These are phyloP conservation scores for Vanderwaltozyma polyspora DNA, from an alignment of 805 yeast species.

Conservation along the genomic window DNA sequence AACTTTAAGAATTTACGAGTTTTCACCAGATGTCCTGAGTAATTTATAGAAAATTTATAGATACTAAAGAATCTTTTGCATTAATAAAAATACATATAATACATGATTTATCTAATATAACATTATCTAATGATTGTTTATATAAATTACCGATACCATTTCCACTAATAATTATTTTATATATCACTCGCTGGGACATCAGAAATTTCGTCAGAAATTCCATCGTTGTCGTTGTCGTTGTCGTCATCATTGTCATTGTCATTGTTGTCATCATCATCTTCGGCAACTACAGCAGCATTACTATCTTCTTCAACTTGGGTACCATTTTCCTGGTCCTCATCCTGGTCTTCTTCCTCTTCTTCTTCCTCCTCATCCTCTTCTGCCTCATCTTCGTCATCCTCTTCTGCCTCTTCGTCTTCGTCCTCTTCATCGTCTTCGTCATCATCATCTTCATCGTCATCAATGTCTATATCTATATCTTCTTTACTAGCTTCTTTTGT, in stretches of 20 bases:
- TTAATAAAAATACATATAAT: no score
- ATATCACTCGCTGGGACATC: slow-evolving; percentile 5
- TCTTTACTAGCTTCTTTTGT: slow-evolving; percentile 5
- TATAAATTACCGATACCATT: not conserved
- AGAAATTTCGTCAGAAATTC: slow-evolving; percentile 4
- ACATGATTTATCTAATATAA: not conserved
- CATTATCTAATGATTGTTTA: not conserved
- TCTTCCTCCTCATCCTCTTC: not conserved
- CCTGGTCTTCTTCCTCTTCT: not conserved
- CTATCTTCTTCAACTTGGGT: slow-evolving; percentile 10
- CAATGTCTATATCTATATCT: slow-evolving; percentile 8
- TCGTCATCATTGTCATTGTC: slow-evolving; percentile 9
- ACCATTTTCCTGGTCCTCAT: slow-evolving; percentile 2
- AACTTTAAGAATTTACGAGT: no score
- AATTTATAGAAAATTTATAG: no score
- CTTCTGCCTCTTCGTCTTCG: not conserved
- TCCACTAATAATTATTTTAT: not conserved
- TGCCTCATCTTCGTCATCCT: slow-evolving; percentile 1
- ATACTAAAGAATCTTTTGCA: no score
- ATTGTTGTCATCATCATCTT: slow-evolving; percentile 9
- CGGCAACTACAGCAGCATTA: slow-evolving; percentile 2
- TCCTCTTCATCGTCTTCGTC: slow-evolving; percentile 1
- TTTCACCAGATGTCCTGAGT: no score
- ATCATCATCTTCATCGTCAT: slow-evolving; percentile 11
- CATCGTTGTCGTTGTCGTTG: not conserved